phyloP scores from a whole-genome alignment of 2,329 filamentous ascomycete species.

The Thermochaetoides dissita region DNA sequence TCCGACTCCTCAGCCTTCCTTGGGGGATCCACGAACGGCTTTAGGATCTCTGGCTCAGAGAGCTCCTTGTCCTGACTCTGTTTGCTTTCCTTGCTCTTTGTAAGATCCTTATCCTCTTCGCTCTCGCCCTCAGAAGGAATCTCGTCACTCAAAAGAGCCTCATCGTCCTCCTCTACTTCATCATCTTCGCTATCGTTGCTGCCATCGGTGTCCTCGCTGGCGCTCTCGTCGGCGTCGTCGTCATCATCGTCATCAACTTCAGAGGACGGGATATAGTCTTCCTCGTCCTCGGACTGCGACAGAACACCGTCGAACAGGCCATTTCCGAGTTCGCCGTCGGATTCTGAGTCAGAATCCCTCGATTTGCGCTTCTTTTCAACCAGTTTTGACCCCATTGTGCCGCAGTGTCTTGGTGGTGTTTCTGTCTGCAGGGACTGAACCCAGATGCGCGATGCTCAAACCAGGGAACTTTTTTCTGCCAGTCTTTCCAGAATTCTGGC shows the following conservation, averaged over 20 bases:
- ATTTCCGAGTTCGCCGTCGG: conserved; percentile 47
- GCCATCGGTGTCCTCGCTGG: conserved; percentile 19
- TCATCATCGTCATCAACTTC: conserved; percentile 30
- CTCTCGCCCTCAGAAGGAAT: conserved; percentile 27
- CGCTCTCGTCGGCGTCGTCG: conserved; percentile 20
- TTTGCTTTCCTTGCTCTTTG: conserved; percentile 12
- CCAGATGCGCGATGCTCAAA: conserved; percentile 9
- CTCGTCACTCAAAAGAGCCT: conserved; percentile 27
- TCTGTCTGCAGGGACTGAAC: conserved; percentile 2
- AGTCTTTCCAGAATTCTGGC: conserved; percentile 10
- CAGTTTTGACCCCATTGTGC: conserved; percentile 27
- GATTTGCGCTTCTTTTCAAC: conserved; percentile 51
- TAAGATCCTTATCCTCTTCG: conserved; percentile 22
- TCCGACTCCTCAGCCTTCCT: conserved; percentile 22
- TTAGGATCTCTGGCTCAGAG: conserved; percentile 17
- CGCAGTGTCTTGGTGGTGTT: conserved; percentile 3
- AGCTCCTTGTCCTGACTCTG: no score
- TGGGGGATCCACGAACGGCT: conserved; percentile 20
- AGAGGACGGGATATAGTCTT: conserved; percentile 35
- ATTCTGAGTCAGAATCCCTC: conserved; percentile 39
- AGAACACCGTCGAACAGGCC: conserved; percentile 42
- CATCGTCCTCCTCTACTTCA: conserved; percentile 24
- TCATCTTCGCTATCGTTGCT: conserved; percentile 24
- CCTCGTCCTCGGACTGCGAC: conserved; percentile 43
- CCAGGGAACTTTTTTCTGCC: conserved; percentile 15